phyloP scores from a whole-genome alignment of 1,284 basidiomycete genomes.

The Rhodotorula sp. region DNA sequence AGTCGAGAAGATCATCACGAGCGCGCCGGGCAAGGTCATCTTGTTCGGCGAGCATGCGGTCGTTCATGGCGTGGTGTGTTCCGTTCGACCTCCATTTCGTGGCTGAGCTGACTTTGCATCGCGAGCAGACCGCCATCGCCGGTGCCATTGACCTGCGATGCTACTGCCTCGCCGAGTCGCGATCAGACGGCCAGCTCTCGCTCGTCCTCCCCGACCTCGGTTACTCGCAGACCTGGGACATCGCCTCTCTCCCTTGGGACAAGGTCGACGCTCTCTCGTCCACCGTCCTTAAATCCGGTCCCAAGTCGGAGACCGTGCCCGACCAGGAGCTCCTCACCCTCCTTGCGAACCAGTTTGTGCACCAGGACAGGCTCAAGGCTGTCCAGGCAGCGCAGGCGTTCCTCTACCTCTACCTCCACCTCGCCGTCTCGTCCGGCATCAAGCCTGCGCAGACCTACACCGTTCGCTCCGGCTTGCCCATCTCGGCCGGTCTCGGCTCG shows the following conservation, averaged over 20 bases:
- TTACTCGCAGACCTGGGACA: slow-evolving; percentile 77
- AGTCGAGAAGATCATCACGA: slow-evolving; percentile 65
- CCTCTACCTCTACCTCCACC: slow-evolving; percentile 87
- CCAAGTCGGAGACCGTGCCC: slow-evolving; percentile 58
- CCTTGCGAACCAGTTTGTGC: slow-evolving; percentile 29
- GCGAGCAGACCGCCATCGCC: slow-evolving; percentile 83
- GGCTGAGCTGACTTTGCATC: background rate
- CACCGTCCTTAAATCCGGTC: slow-evolving; percentile 49
- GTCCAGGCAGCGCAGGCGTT: slow-evolving; percentile 65
- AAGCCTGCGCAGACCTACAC: slow-evolving; percentile 76
- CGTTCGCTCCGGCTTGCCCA: slow-evolving; percentile 89
- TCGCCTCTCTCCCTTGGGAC: slow-evolving; percentile 79
- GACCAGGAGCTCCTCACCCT: slow-evolving; percentile 65
- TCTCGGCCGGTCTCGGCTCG: slow-evolving; percentile 96
- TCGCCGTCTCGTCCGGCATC: slow-evolving; percentile 29
- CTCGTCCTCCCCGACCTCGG: slow-evolving; percentile 80
- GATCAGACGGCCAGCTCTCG: slow-evolving; percentile 70
- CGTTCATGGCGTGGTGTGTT: slow-evolving; percentile 86
- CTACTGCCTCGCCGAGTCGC: slow-evolving; percentile 77
- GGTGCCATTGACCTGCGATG: slow-evolving; percentile 93
- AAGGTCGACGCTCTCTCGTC: slow-evolving; percentile 42
- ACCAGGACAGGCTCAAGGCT: slow-evolving; percentile 29
- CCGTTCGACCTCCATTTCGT: background rate
- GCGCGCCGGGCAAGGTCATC: slow-evolving; percentile 96
- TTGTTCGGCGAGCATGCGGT: slow-evolving; percentile 99